Evolutionary conservation across 2,329 filamentous ascomycete species (phyloP).

Genomic region (Cercospora sp.): DNA sequence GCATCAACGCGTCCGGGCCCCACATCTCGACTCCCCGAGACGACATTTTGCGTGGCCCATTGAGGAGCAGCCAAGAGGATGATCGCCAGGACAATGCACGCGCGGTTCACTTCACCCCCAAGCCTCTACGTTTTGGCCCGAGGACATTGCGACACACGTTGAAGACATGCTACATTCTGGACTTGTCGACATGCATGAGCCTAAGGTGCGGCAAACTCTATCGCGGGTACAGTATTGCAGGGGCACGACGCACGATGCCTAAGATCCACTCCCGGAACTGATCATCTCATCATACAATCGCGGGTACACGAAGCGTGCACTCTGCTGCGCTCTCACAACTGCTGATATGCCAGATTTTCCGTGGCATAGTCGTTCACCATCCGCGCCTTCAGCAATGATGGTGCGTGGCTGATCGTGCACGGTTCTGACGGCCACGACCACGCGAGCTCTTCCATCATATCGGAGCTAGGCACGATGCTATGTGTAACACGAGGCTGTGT

Average conservation of each 20-base stretch:
- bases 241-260: neutral
- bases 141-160: neutral
- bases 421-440: neutral
- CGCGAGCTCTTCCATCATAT: neutral
- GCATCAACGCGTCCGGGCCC: neutral
- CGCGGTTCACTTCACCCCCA: neutral
- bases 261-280: neutral
- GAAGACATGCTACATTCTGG: neutral
- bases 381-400: neutral
- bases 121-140: neutral
- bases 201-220: neutral
- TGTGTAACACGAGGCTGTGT: slow-evolving; percentile 4
- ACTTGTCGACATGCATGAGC: neutral
- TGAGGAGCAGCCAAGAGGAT: neutral
- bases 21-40: neutral
- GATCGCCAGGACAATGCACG: neutral
- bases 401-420: neutral
- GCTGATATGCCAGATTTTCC: neutral
- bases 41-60: neutral
- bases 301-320: neutral
- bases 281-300: neutral
- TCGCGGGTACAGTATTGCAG: neutral
- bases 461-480: neutral
- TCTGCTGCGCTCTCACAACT: neutral
- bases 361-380: neutral